Evolutionary conservation across 164 flowering plant species (phyloP).

Genomic region (Stephania japonica): DNA sequence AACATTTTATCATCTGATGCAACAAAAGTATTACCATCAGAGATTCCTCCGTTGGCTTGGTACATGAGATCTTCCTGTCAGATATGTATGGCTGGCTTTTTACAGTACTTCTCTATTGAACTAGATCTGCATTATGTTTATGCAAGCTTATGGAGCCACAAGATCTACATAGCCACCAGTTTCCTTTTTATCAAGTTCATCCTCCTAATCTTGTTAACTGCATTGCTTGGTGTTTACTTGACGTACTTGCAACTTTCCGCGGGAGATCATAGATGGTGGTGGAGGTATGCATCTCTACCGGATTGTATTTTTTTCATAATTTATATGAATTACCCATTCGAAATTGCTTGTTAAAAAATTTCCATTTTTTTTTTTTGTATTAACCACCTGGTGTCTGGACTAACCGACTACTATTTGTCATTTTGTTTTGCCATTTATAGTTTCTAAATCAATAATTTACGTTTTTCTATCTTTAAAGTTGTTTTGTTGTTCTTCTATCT

Average conservation of each 20-base stretch:
- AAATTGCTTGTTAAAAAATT: not conserved
- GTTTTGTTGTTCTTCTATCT: too few species aligned
- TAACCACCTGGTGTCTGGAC: too few species aligned
- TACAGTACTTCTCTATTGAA: constrained; percentile 59
- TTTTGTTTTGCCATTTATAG: not conserved
- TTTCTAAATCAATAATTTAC: not conserved
- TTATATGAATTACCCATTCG: not conserved
- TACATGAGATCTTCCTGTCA: constrained; percentile 51
- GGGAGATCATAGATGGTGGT: constrained; percentile 88
- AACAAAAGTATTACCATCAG: constrained; percentile 45
- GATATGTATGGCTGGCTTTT: constrained; percentile 64
- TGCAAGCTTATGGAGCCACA: constrained; percentile 73
- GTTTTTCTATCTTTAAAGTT: not conserved
- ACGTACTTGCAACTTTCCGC: constrained; percentile 71
- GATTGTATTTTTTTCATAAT: too few species aligned
- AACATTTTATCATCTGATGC: constrained; percentile 51
- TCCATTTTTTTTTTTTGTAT: not conserved
- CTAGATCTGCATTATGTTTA: constrained; percentile 62
- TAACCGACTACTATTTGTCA: too few species aligned
- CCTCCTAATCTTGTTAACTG: constrained; percentile 49
- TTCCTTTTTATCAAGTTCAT: constrained; percentile 50
- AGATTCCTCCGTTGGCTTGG: constrained; percentile 60
- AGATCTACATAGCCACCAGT: constrained; percentile 41
- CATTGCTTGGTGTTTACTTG: constrained; percentile 50
- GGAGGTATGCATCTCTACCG: constrained; percentile 54